These are phyloP conservation scores for Triticum monococcum DNA, from an alignment of 176 grass and related monocot genomes.

Conservation along the genomic window DNA sequence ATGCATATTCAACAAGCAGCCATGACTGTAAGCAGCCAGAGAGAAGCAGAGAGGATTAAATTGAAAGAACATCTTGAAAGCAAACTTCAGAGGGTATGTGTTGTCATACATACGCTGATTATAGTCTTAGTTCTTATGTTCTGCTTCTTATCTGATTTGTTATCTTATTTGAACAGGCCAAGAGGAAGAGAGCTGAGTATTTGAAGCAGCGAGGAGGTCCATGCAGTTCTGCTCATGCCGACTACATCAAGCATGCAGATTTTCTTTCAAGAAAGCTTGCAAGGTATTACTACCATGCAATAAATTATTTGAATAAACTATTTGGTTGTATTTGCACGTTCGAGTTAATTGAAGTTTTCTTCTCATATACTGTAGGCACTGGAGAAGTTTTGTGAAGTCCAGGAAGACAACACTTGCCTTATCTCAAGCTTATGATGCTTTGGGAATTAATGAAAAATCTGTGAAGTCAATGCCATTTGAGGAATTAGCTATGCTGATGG, in stretches of 20 bases:
- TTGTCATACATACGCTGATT: slow-evolving; percentile 8
- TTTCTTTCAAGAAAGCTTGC: slow-evolving; percentile 77
- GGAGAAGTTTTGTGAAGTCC: slow-evolving; percentile 83
- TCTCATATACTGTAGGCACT: slow-evolving; percentile 55
- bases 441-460: slow-evolving; percentile 72
- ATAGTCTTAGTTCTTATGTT: background rate
- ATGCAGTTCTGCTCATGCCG: slow-evolving; percentile 43
- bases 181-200: slow-evolving; percentile 62
- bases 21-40: slow-evolving; percentile 65
- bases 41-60: slow-evolving; percentile 72
- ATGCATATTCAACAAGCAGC: slow-evolving; percentile 57
- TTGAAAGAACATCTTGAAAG: slow-evolving; percentile 83
- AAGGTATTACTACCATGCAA: slow-evolving; percentile 34
- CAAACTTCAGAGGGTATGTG: slow-evolving; percentile 75
- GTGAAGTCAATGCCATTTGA: slow-evolving; percentile 91
- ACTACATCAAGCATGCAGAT: slow-evolving; percentile 64
- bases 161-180: slow-evolving; percentile 51
- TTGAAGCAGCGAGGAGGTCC: slow-evolving; percentile 80
- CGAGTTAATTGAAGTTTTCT: background rate
- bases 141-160: background rate
- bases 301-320: background rate
- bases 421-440: slow-evolving; percentile 63
- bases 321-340: background rate
- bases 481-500: slow-evolving; percentile 70
- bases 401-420: slow-evolving; percentile 60